Percentiles rank a stretch among this genome's conserved stretches.
Conservation (phyloP, 306 rosid species). For the Lagenaria siceraria region DNA sequence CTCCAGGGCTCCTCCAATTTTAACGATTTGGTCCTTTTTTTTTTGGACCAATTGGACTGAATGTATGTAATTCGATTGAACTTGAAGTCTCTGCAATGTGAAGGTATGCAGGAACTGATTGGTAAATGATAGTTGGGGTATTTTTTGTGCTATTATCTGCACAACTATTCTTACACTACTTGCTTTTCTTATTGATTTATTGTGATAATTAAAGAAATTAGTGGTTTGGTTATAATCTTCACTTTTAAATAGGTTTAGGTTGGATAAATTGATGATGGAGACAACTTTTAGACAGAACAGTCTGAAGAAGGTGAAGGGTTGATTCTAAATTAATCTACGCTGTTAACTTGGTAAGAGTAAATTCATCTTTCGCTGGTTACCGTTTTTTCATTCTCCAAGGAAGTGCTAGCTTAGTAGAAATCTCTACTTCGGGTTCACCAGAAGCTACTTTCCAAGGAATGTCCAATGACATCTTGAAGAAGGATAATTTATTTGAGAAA, state of each 20-base stretch:
- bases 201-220: background rate
- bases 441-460: background rate
- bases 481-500: background rate
- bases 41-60: background rate
- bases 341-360: background rate
- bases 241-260: background rate
- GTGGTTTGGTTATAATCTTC: background rate
- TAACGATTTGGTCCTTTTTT: background rate
- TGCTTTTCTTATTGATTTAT: background rate
- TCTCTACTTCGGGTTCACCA: background rate
- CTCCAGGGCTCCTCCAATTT: constrained; percentile 6
- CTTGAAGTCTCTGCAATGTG: background rate
- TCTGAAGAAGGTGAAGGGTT: background rate
- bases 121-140: background rate
- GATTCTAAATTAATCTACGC: background rate
- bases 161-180: background rate
- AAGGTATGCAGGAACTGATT: background rate
- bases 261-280: background rate
- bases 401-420: background rate
- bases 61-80: background rate
- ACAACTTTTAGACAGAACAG: background rate
- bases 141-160: background rate
- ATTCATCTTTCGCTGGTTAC: background rate
- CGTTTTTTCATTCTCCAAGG: no score
- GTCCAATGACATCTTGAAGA: background rate